phyloP scores from a whole-genome alignment of 163 green algal genomes.

The Botryococcus braunii region DNA sequence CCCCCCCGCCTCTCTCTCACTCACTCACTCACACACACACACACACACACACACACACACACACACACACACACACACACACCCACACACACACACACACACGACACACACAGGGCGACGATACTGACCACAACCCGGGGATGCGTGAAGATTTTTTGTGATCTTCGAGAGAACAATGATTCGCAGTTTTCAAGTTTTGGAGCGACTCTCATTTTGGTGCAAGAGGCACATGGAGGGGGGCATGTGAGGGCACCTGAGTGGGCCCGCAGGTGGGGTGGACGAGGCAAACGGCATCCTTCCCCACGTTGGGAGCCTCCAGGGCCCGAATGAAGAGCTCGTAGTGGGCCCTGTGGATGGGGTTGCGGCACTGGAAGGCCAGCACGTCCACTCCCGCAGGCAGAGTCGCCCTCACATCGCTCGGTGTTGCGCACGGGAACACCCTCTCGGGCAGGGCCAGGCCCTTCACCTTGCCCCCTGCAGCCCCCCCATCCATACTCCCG shows the following conservation, averaged over 20 bases:
- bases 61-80: too few species aligned
- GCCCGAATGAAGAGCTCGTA: slow-evolving; percentile 97
- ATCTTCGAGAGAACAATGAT: too few species aligned
- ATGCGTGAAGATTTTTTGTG: too few species aligned
- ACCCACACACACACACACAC: too few species aligned
- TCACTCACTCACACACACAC: too few species aligned
- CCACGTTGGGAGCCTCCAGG: slow-evolving; percentile 79
- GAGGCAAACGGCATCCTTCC: slow-evolving; percentile 70
- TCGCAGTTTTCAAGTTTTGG: too few species aligned
- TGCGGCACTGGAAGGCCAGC: slow-evolving; percentile 97
- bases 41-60: too few species aligned
- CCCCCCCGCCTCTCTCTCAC: too few species aligned
- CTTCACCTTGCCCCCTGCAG: slow-evolving; percentile 59
- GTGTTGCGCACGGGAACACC: slow-evolving; percentile 81
- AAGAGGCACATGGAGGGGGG: not conserved
- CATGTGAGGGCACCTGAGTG: slow-evolving; percentile 56
- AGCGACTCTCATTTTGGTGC: too few species aligned
- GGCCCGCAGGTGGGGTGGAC: slow-evolving; percentile 95
- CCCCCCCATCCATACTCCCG: too few species aligned
- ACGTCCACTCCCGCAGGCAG: slow-evolving; percentile 78
- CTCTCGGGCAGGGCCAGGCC: slow-evolving; percentile 59
- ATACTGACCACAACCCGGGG: too few species aligned
- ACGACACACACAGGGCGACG: too few species aligned
- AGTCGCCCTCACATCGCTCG: slow-evolving; percentile 68
- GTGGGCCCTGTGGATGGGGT: slow-evolving; percentile 95